Conservation (phyloP, 805 yeast genomes). For the Candida quercuum region DNA sequence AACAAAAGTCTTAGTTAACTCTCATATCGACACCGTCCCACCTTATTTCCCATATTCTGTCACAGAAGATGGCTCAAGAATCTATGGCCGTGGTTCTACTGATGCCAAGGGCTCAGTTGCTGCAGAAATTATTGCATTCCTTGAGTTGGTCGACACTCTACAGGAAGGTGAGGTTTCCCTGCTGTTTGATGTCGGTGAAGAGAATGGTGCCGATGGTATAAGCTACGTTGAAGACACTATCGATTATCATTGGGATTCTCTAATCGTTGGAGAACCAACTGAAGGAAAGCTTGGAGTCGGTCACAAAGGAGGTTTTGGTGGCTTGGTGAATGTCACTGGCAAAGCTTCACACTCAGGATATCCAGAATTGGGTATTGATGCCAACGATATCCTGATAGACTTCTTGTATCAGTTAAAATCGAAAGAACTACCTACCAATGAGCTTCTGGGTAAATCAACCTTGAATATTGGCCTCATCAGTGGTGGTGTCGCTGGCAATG, state of each 20-base stretch:
- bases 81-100: constrained; percentile 58
- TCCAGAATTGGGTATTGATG: constrained; percentile 60
- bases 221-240: constrained; percentile 31
- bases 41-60: constrained; percentile 47
- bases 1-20: constrained; percentile 44
- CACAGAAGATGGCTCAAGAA: constrained; percentile 35
- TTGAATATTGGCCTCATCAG: constrained; percentile 48
- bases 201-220: constrained; percentile 58
- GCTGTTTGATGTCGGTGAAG: constrained; percentile 62
- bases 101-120: constrained; percentile 68
- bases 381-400: constrained; percentile 47
- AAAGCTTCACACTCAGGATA: constrained; percentile 59
- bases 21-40: constrained; percentile 68
- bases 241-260: constrained; percentile 47
- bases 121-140: constrained; percentile 46
- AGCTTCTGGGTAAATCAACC: constrained; percentile 51
- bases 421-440: constrained; percentile 40
- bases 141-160: constrained; percentile 38
- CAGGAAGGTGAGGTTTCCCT: constrained; percentile 50
- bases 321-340: constrained; percentile 39
- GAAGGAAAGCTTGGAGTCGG: constrained; percentile 61
- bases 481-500: constrained; percentile 65
- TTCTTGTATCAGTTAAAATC: constrained; percentile 38
- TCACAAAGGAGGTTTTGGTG: constrained; percentile 51
- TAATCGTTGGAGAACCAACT: constrained; percentile 68